Evolutionary conservation across 2,329 filamentous ascomycete species (phyloP).

Genomic region (Hysterium pulicare): DNA sequence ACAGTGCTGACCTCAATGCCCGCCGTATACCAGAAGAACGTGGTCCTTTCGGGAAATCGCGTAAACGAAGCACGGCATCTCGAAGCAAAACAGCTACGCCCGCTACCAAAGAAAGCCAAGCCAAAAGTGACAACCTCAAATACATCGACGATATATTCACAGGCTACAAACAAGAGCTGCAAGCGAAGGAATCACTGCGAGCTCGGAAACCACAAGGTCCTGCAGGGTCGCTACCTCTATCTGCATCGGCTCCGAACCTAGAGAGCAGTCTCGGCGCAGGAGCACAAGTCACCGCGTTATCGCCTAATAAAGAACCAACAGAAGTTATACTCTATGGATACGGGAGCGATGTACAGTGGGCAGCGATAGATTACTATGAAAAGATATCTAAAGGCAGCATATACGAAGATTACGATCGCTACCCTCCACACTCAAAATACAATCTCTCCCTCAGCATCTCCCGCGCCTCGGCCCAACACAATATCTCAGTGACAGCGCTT

Average conservation of each 20-base stretch:
- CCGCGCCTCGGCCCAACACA: conserved; percentile 64
- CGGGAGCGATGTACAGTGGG: conserved; percentile 66
- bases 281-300: conserved; percentile 34
- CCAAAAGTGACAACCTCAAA: conserved; percentile 42
- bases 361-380: conserved; percentile 85
- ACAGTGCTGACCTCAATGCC: conserved; percentile 43
- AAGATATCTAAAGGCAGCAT: conserved; percentile 74
- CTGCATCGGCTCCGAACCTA: conserved; percentile 30
- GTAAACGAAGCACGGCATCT: conserved; percentile 43
- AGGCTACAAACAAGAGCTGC: conserved; percentile 24
- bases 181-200: conserved; percentile 26
- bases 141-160: conserved; percentile 49
- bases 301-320: conserved; percentile 56
- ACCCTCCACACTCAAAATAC: conserved; percentile 72
- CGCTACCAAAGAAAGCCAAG: conserved; percentile 55
- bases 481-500: conserved; percentile 69
- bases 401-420: conserved; percentile 89
- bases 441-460: conserved; percentile 70
- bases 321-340: conserved; percentile 88
- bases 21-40: conserved; percentile 57
- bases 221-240: conserved; percentile 21
- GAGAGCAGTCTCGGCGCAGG: conserved; percentile 23
- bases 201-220: conserved; percentile 17
- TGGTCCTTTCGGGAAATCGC: conserved; percentile 58
- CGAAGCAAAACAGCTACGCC: conserved; percentile 57